phyloP scores from a whole-genome alignment of 768 basidiomycete species.

The Ramaria rubella region DNA sequence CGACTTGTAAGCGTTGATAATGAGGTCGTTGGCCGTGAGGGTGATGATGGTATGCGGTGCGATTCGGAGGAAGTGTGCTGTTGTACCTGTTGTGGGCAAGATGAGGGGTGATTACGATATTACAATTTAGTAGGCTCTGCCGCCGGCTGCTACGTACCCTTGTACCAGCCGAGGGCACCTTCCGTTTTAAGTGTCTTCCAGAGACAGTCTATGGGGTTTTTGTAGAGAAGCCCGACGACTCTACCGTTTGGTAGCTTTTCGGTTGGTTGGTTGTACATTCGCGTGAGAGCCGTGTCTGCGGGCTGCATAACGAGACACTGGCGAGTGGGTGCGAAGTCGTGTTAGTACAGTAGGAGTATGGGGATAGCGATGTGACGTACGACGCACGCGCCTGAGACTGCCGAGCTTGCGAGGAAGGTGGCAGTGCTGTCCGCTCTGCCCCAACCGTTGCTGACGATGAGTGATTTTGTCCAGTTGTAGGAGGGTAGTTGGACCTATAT shows the following conservation, averaged over 20 bases:
- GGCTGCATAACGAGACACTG: conserved; percentile 93
- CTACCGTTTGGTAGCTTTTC: conserved; percentile 61
- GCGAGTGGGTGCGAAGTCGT: not conserved
- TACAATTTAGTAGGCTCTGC: not conserved
- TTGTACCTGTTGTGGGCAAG: conserved; percentile 54
- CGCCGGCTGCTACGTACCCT: conserved; percentile 63
- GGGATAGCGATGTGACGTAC: conserved; percentile 39
- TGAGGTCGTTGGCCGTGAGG: conserved; percentile 80
- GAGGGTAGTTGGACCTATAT: conserved; percentile 87
- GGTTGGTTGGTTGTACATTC: conserved; percentile 96
- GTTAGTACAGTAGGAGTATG: not conserved
- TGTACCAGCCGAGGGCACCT: conserved; percentile 92
- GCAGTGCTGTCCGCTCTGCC: conserved; percentile 70
- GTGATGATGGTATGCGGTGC: conserved; percentile 93
- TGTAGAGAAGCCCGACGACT: conserved; percentile 71
- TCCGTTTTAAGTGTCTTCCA: conserved; percentile 93
- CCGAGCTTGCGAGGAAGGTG: conserved; percentile 84
- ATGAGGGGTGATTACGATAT: not conserved
- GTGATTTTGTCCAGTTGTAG: conserved; percentile 88
- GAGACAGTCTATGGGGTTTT: conserved; percentile 89
- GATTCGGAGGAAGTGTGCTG: conserved; percentile 89
- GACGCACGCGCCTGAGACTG: conserved; percentile 87
- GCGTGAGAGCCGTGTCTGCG: conserved; percentile 84
- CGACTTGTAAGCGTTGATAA: conserved; percentile 25
- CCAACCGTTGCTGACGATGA: conserved; percentile 61